Evolutionary conservation across 768 basidiomycete species (phyloP), one percentile per base, ranked within the genome.

Genomic region (Lactarius akahatsu): DNA sequence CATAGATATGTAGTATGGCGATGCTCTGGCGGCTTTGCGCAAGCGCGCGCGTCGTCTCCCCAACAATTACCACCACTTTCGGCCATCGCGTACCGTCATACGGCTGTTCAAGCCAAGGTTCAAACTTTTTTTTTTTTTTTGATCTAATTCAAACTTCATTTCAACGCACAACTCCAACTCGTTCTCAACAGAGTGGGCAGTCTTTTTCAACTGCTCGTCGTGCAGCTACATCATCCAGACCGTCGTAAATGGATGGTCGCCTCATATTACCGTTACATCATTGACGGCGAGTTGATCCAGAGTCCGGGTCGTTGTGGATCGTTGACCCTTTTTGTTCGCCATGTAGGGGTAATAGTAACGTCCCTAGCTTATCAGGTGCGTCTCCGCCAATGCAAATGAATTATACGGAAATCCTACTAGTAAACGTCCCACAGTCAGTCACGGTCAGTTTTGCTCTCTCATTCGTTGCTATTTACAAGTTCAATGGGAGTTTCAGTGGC

Each of bases 281-380:
- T 13, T 20, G 73, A 76, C 45, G 74, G 75, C 75, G 61, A 26
- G 73, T 52, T 11, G 6, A 20, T 13, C 63, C 59, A 50, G 32
- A 56, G 26, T 61, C 57, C 58, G 43, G 43, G 30, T 61, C 36
- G 38, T 23, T 38, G 8, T 52, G 30, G 8, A 28, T 40, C 32
- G n/a, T 32, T 62, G 26, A 52, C 18, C 52, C 2, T 10, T 34
- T 50, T 40, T 15, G 36, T 54, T 63, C 45, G 52, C 70, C 36
- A 38, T 45, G 13, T 47, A 82, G 81, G 80, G 57, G 79, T 78
- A 7, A 66, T 86, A 15, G 79, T 78, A 5, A 67, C 85, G 15
- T 78, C 83, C 41, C 74, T 82, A 18, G 81, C 80, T 4, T 77
- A 81, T n/a, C 85, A 85, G 77, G 84, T 84, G 69, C 62, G 83